Evolutionary conservation across 2,329 filamentous ascomycete genomes (phyloP).

Genomic region (Seiridium unicorne): DNA sequence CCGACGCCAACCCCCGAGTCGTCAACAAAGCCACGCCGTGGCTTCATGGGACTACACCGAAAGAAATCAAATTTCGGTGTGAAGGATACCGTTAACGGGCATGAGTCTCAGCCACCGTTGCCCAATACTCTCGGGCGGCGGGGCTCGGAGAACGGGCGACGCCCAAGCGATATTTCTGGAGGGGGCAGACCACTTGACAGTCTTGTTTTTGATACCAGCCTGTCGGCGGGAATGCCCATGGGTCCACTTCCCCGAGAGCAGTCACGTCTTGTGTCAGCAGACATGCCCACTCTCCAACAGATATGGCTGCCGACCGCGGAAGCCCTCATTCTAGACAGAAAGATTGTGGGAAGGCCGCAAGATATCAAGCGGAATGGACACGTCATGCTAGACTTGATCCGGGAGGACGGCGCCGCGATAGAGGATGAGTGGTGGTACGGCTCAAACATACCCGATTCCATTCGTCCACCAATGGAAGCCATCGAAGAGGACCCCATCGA

Average conservation of each 20-base stretch:
- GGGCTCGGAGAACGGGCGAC: constrained; percentile 25
- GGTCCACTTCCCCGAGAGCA: constrained; percentile 49
- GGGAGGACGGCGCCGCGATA: constrained; percentile 56
- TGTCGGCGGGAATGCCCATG: constrained; percentile 64
- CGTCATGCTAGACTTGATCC: constrained; percentile 63
- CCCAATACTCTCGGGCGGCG: constrained; percentile 19
- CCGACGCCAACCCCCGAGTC: constrained; percentile 34
- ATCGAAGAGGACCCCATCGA: constrained; percentile 52
- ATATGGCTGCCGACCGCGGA: constrained; percentile 65
- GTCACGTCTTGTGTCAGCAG: constrained; percentile 47
- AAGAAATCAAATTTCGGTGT: constrained; percentile 51
- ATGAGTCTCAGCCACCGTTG: constrained; percentile 4
- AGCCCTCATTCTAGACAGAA: constrained; percentile 57
- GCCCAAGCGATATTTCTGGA: constrained; percentile 24
- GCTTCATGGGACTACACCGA: constrained; percentile 52
- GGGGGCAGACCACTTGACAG: constrained; percentile 26
- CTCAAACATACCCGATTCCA: constrained; percentile 49
- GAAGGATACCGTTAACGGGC: constrained; percentile 22
- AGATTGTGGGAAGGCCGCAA: constrained; percentile 54
- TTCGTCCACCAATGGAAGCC: constrained; percentile 48
- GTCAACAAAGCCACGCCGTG: constrained; percentile 47
- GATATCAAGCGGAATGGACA: constrained; percentile 64
- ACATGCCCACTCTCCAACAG: constrained; percentile 57
- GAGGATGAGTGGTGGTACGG: constrained; percentile 65
- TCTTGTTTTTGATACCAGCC: constrained; percentile 56